These are phyloP conservation scores for Coprinellus micaceus DNA, from an alignment of 768 basidiomycete genomes.

Conservation along the genomic window DNA sequence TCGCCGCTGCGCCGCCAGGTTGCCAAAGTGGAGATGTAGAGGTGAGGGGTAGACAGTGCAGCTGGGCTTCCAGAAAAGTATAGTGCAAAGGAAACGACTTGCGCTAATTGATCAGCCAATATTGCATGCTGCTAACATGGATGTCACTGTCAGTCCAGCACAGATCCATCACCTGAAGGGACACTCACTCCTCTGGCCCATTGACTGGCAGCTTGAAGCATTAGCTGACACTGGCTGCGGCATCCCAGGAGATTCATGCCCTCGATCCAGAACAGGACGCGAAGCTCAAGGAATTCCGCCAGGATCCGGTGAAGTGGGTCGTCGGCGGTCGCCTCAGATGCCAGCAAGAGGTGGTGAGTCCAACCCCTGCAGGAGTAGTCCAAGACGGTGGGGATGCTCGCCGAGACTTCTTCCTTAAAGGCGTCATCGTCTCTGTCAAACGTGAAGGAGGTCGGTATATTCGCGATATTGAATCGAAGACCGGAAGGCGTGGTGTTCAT, in stretches of 20 bases:
- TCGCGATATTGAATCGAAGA: constrained; percentile 16
- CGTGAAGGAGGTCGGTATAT: constrained; percentile 13
- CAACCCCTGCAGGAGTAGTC: constrained; percentile 14
- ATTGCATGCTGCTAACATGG: no score
- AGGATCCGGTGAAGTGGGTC: background rate
- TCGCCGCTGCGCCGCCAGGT: background rate
- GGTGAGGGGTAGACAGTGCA: constrained; percentile 1
- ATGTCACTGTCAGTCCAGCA: no score
- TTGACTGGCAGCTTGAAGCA: constrained; percentile 15
- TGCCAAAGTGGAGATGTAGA: constrained; percentile 6
- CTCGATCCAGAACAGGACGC: constrained; percentile 25
- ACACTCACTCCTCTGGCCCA: no score
- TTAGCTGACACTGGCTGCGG: constrained; percentile 13
- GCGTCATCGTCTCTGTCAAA: no score
- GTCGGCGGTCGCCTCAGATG: background rate
- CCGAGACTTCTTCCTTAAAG: no score
- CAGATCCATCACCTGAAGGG: no score
- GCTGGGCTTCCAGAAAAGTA: constrained; percentile 4
- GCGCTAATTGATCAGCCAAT: background rate
- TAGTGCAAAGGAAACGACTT: background rate
- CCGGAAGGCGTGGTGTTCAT: constrained; percentile 1
- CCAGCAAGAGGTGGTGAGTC: constrained; percentile 10
- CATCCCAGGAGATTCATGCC: constrained; percentile 23
- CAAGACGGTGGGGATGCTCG: no score
- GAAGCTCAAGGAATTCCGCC: constrained; percentile 11